A percentile compares a stretch with the other conserved stretches of the same genome.
Conservation (phyloP, 148 eudicot genomes). For the Chenopodium quinoa region DNA sequence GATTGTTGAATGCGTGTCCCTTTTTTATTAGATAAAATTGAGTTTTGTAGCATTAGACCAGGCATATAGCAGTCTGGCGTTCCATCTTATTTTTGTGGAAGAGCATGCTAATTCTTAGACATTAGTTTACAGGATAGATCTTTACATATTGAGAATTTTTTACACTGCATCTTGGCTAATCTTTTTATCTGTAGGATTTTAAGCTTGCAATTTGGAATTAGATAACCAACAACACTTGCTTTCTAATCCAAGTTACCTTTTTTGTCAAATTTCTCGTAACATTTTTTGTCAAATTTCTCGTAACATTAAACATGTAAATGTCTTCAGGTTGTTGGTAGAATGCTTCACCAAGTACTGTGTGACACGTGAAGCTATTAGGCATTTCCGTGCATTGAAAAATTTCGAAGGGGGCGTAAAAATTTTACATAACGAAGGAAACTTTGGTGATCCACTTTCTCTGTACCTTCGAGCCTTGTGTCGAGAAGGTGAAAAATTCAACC, state of each 20-base stretch:
- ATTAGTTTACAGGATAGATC: conserved; percentile 4
- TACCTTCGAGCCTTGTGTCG: conserved; percentile 95
- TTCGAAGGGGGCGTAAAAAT: conserved; percentile 71
- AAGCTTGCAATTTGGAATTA: neutral
- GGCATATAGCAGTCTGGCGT: neutral
- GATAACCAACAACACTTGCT: neutral
- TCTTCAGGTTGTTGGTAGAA: conserved; percentile 81
- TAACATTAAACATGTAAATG: conserved; percentile 7
- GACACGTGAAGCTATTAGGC: conserved; percentile 84
- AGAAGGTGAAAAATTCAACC: conserved; percentile 51
- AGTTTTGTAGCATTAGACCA: neutral
- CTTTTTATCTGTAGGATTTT: conserved; percentile 1
- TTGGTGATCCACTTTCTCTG: conserved; percentile 93
- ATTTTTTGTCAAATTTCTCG: neutral
- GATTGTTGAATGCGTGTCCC: neutral
- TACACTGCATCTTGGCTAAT: neutral
- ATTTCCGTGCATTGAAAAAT: conserved; percentile 81
- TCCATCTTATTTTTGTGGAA: neutral
- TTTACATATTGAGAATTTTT: conserved; percentile 8
- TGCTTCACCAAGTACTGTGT: conserved; percentile 95
- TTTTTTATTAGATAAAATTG: neutral
- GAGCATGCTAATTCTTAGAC: neutral
- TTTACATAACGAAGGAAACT: conserved; percentile 69
- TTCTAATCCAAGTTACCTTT: neutral
- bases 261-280: conserved; percentile 6